Conservation (phyloP, 2,329 filamentous ascomycete genomes). For the Clonostachys sp. region DNA sequence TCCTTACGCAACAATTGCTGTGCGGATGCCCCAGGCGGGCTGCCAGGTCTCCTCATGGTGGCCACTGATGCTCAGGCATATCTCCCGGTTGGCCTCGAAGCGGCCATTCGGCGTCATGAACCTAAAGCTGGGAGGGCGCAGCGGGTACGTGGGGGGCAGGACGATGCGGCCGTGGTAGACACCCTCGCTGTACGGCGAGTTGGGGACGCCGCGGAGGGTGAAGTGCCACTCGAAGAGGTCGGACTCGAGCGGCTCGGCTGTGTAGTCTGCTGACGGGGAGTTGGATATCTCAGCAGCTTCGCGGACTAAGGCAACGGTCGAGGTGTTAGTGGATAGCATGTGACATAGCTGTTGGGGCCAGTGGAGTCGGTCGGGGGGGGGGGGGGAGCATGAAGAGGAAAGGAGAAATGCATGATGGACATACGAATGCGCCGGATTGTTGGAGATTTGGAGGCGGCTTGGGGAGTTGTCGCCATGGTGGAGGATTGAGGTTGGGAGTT, state of each 20-base stretch:
- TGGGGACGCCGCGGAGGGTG: conserved; percentile 84
- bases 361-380: background rate
- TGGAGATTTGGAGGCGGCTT: conserved; percentile 71
- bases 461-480: conserved; percentile 32
- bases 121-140: conserved; percentile 91
- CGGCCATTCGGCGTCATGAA: conserved; percentile 88
- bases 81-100: conserved; percentile 95
- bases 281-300: conserved; percentile 84
- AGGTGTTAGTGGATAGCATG: background rate
- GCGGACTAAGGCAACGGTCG: conserved; percentile 52
- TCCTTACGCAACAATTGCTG: conserved; percentile 64
- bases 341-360: background rate
- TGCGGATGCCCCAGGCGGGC: conserved; percentile 94
- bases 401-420: conserved; percentile 14
- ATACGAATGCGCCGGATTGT: conserved; percentile 80
- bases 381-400: background rate
- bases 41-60: conserved; percentile 99
- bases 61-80: conserved; percentile 88
- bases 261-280: conserved; percentile 79
- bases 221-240: conserved; percentile 99
- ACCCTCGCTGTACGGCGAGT: conserved; percentile 72
- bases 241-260: conserved; percentile 76
- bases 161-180: conserved; percentile 96
- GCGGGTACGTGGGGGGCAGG: conserved; percentile 82
- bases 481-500: conserved; percentile 2